phyloP scores from a whole-genome alignment of 2,329 filamentous ascomycete genomes.

The Calonectria honghensis region DNA sequence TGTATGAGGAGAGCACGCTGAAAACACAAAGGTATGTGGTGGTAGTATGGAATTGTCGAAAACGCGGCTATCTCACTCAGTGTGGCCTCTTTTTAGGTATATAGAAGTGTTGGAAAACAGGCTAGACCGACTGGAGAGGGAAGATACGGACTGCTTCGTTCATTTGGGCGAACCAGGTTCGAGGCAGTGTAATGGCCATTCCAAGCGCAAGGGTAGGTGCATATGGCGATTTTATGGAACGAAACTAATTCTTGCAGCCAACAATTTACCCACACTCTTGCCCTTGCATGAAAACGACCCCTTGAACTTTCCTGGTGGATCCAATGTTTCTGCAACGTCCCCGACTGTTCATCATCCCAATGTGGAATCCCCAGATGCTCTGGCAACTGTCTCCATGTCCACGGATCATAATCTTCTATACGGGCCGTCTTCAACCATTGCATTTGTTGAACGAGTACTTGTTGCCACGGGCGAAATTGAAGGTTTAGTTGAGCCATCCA shows the following conservation, averaged over 20 bases:
- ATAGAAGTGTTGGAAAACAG: not conserved
- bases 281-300: not conserved
- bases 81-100: not conserved
- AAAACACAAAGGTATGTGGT: not conserved
- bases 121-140: not conserved
- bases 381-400: not conserved
- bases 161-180: not conserved
- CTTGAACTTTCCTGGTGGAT: not conserved
- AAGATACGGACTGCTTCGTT: not conserved
- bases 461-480: not conserved
- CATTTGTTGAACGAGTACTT: conserved; percentile 1
- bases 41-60: no score
- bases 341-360: not conserved
- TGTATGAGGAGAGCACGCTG: not conserved
- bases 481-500: not conserved
- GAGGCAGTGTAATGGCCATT: no score
- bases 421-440: not conserved
- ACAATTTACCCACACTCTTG: not conserved
- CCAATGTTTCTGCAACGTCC: not conserved
- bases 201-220: not conserved
- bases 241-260: not conserved
- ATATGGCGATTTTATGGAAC: not conserved
- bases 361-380: not conserved
- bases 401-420: not conserved
- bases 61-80: not conserved